A percentile compares a stretch with the other conserved stretches of the same genome.
Conservation (phyloP, 371 early-diverging fungal species). For the Apophysomyces variabilis region DNA sequence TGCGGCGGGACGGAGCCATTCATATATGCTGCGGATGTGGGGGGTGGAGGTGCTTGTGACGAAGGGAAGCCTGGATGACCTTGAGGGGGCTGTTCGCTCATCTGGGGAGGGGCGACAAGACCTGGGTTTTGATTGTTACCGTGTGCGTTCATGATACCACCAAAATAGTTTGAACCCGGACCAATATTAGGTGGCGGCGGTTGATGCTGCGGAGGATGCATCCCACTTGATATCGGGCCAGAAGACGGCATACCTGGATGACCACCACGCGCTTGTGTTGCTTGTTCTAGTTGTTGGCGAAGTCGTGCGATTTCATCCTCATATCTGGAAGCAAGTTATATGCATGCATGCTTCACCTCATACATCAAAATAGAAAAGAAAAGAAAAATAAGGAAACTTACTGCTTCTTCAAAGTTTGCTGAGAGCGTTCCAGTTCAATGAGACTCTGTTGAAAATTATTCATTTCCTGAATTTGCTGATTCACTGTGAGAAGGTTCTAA, state of each 20-base stretch:
- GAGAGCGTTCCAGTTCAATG: slow-evolving; percentile 81
- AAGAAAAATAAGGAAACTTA: slow-evolving; percentile 23
- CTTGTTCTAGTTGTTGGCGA: slow-evolving; percentile 35
- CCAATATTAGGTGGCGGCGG: slow-evolving; percentile 52
- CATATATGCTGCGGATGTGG: slow-evolving; percentile 20
- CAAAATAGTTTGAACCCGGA: slow-evolving; percentile 55
- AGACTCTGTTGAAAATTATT: slow-evolving; percentile 79
- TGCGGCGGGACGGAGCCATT: slow-evolving; percentile 17
- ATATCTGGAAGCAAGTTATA: slow-evolving; percentile 26
- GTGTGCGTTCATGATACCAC: slow-evolving; percentile 51
- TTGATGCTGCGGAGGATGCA: slow-evolving; percentile 25
- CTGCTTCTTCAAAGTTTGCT: slow-evolving; percentile 78
- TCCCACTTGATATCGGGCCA: slow-evolving; percentile 12
- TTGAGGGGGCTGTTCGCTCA: slow-evolving; percentile 34
- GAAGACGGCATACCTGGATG: slow-evolving; percentile 27
- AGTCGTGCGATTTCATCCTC: slow-evolving; percentile 36
- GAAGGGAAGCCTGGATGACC: slow-evolving; percentile 21
- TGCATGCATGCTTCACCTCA: not conserved
- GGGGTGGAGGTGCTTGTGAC: slow-evolving; percentile 16
- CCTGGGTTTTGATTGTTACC: slow-evolving; percentile 37
- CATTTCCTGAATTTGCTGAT: slow-evolving; percentile 81
- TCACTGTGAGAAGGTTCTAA: slow-evolving; percentile 44
- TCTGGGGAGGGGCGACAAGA: slow-evolving; percentile 45
- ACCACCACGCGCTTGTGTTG: slow-evolving; percentile 33
- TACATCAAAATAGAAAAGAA: not conserved